Evolutionary conservation across 176 grass and related monocot genomes (phyloP), one percentile per base, ranked within the genome.

Genomic region (Ensete glaucum): DNA sequence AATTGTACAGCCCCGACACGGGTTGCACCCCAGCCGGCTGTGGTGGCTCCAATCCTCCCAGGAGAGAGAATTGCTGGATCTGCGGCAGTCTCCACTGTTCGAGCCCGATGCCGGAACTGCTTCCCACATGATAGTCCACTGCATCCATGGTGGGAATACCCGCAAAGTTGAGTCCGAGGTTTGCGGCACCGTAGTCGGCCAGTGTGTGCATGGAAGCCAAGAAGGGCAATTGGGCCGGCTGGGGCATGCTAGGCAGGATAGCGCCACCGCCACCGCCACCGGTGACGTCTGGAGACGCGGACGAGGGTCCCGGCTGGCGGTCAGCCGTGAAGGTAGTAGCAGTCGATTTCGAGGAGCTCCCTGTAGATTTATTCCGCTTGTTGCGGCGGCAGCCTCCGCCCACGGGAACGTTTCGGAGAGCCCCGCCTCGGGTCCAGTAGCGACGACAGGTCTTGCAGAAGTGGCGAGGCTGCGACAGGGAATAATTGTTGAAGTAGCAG

Each of bases 401-500:
- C 1, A 96, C 93, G 9, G 93, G 93, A 23, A 96, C 89, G 87
- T 62, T 96, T 9, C 93, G 83, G 56, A 96, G 89, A 8, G 89
- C 77, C 53, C 93, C 93, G 11, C 93, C 93, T 58, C 85, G 87
- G 1, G 89, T 96, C 93, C 93, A 96, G 83, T 96, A 96, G 20
- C 92, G 92, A 64, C 92, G 92, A 78, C 92, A 96, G 59, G 89
- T 92, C 85, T 96, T 96, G 89, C 93, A 96, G 83, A 92, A 96
- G 89, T 96, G 93, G 76, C 93, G 93, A 9, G 93, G 93, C 89
- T 96, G 93, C 3, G 89, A 81, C 70, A 96, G 93, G 19, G 93
- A 96, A 87, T 96, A 96, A 80, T 96, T 96, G 79, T 96, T 96
- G 83, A 88, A 96, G 85, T 96, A 96, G 83, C 93, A 96, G 50